Percentiles rank a stretch among this genome's conserved stretches.
Conservation (phyloP, 257 asterid species). For the Echites panduratus region DNA sequence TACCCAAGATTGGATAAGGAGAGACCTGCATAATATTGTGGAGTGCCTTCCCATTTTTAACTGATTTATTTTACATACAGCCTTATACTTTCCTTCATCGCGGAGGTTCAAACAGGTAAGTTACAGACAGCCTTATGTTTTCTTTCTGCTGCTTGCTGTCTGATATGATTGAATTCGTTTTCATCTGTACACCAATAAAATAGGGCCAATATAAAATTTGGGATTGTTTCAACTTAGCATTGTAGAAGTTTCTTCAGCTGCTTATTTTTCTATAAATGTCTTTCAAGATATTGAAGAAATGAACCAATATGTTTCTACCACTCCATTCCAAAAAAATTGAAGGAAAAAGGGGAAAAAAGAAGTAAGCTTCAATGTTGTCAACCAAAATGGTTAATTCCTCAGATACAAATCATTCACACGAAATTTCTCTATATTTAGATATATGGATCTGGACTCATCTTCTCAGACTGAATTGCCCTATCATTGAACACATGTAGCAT, state of each 20-base stretch:
- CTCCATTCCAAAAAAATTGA: too few species aligned
- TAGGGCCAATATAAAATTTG: not conserved
- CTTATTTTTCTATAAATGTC: too few species aligned
- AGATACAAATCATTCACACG: not conserved
- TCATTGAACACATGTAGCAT: constrained; percentile 52
- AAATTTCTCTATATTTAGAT: not conserved
- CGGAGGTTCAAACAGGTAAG: not conserved
- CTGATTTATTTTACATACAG: not conserved
- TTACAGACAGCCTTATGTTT: not conserved
- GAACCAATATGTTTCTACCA: not conserved
- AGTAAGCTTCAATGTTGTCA: not conserved
- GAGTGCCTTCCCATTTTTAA: not conserved
- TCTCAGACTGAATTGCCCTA: constrained; percentile 36
- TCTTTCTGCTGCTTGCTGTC: not conserved
- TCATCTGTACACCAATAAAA: not conserved
- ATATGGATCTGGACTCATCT: constrained; percentile 42
- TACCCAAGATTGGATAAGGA: not conserved
- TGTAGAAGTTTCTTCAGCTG: not conserved
- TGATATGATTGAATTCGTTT: not conserved
- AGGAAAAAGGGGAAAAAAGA: not conserved
- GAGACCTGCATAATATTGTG: too few species aligned
- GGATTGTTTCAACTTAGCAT: not conserved
- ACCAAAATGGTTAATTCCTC: constrained; percentile 7
- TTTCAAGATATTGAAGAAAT: not conserved
- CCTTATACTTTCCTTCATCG: not conserved